These are phyloP conservation scores for Amaranthus tricolor DNA, from an alignment of 179 eudicot species.

Conservation along the genomic window DNA sequence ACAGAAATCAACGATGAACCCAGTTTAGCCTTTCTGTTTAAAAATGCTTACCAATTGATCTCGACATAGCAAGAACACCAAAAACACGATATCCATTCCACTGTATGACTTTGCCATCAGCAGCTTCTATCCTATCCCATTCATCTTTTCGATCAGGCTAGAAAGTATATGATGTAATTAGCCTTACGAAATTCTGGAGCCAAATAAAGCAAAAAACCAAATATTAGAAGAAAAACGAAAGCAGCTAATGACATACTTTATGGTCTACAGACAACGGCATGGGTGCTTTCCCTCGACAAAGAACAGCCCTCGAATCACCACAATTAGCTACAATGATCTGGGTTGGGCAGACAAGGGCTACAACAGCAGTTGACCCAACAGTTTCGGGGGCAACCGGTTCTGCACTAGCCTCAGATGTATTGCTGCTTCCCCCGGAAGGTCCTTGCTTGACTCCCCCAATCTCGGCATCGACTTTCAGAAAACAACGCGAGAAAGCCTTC, in stretches of 20 bases:
- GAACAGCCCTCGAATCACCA: slow-evolving; percentile 75
- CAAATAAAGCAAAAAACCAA: neutral
- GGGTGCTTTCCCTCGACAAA: slow-evolving; percentile 59
- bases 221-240: neutral
- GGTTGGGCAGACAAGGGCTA: slow-evolving; percentile 54
- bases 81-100: slow-evolving; percentile 89
- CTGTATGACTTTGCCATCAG: slow-evolving; percentile 75
- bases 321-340: slow-evolving; percentile 57
- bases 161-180: slow-evolving; percentile 22
- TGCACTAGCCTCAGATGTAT: slow-evolving; percentile 30
- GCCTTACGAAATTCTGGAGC: slow-evolving; percentile 14
- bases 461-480: slow-evolving; percentile 55
- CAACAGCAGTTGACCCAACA: slow-evolving; percentile 77
- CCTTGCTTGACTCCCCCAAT: slow-evolving; percentile 39
- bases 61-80: slow-evolving; percentile 87
- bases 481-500: slow-evolving; percentile 43
- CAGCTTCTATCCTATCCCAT: slow-evolving; percentile 71
- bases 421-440: slow-evolving; percentile 21
- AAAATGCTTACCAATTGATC: slow-evolving; percentile 66
- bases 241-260: slow-evolving; percentile 43
- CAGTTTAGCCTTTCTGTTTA: slow-evolving; percentile 8
- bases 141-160: slow-evolving; percentile 90
- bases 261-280: slow-evolving; percentile 62
- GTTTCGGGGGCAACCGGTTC: slow-evolving; percentile 66
- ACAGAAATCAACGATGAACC: neutral